Evolutionary conservation across 208 protist species (phyloP).

Genomic region (Trypanosoma lewisi): DNA sequence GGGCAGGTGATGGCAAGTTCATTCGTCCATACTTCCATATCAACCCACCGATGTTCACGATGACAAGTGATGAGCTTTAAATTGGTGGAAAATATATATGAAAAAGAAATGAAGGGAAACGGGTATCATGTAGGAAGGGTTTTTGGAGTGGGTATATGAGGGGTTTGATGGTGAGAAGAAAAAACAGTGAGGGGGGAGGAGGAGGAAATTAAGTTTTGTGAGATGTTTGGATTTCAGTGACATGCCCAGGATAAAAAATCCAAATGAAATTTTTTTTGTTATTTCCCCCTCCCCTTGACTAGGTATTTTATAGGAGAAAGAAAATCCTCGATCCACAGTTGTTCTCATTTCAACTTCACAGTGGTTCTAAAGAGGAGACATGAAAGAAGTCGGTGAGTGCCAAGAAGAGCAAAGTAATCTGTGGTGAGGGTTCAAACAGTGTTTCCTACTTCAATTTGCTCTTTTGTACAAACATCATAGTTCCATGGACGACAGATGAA

Average conservation of each 20-base stretch:
- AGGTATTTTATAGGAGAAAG: background rate
- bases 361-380: background rate
- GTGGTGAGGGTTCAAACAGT: background rate
- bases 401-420: too few relatives aligned
- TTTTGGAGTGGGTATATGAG: too few relatives aligned
- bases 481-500: background rate
- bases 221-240: background rate
- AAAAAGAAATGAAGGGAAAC: too few relatives aligned
- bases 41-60: conserved; percentile 86
- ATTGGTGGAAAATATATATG: background rate
- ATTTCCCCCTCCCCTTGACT: background rate
- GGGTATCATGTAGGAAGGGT: too few relatives aligned
- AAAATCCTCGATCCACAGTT: background rate
- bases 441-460: background rate
- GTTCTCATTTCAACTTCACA: background rate
- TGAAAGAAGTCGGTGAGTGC: background rate
- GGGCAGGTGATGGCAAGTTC: conserved; percentile 84
- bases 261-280: background rate
- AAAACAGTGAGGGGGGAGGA: too few relatives aligned
- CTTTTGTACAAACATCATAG: background rate
- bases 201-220: too few relatives aligned
- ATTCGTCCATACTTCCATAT: conserved; percentile 88
- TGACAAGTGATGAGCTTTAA: conserved; percentile 79
- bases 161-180: too few relatives aligned
- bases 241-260: background rate